Percentiles rank a stretch among this genome's conserved stretches.
phyloP scores from a whole-genome alignment of 2,329 filamentous ascomycete genomes.

The Colletotrichum horii region DNA sequence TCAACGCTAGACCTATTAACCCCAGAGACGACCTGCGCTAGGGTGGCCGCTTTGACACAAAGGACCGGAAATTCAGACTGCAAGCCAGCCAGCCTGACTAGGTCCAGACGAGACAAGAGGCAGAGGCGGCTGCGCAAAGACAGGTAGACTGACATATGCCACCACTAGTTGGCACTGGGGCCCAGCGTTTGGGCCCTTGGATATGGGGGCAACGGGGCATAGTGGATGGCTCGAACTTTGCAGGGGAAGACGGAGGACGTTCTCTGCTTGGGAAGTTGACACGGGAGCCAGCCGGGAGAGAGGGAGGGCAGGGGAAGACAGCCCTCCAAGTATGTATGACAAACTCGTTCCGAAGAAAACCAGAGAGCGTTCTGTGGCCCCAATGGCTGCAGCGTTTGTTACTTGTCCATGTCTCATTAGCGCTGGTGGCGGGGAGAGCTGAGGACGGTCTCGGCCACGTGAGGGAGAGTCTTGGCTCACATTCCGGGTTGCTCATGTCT shows the following conservation, averaged over 20 bases:
- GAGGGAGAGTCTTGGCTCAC: background rate
- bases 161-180: background rate
- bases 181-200: background rate
- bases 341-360: background rate
- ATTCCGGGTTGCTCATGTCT: background rate
- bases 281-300: background rate
- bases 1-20: background rate
- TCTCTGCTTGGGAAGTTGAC: background rate
- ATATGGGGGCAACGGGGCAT: background rate
- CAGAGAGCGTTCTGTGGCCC: background rate
- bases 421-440: background rate
- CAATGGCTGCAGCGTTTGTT: background rate
- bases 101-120: background rate
- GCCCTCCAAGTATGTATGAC: background rate
- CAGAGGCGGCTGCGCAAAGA: background rate
- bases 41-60: slow-evolving; percentile 14
- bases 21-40: background rate
- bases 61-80: background rate
- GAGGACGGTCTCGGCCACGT: slow-evolving; percentile 8
- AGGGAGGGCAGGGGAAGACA: background rate
- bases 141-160: slow-evolving; percentile 10
- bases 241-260: background rate
- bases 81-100: background rate
- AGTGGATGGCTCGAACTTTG: background rate
- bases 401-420: background rate